Percentiles rank a stretch among this genome's conserved stretches.
These are phyloP conservation scores for Funneliformis mosseae DNA, from an alignment of 192 early-diverging fungal species.

Conservation along the genomic window DNA sequence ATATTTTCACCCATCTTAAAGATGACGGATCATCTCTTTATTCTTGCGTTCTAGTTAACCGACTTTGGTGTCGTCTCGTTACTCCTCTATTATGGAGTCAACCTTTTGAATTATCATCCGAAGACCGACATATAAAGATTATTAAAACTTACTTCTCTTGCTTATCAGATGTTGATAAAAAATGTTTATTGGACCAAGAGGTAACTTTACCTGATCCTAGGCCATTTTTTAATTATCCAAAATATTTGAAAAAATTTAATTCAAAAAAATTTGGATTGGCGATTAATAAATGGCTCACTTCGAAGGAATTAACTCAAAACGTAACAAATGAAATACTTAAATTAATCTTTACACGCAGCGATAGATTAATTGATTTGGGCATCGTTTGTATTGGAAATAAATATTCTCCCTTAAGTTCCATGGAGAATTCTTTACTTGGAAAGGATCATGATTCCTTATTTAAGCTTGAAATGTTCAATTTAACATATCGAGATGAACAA, in stretches of 20 bases:
- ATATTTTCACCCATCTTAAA: not conserved
- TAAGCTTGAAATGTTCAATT: too few species aligned
- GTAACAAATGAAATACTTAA: too few species aligned
- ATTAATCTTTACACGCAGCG: too few species aligned
- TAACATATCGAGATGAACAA: too few species aligned
- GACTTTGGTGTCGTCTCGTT: not conserved
- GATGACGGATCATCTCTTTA: not conserved
- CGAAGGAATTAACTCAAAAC: too few species aligned
- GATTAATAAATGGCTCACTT: too few species aligned
- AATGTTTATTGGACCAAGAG: not conserved
- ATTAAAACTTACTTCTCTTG: not conserved
- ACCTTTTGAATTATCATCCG: not conserved
- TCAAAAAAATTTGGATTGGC: not conserved
- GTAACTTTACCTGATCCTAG: not conserved
- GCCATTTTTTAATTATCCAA: conserved; percentile 21
- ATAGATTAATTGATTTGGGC: too few species aligned
- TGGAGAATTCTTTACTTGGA: not conserved
- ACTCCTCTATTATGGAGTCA: not conserved
- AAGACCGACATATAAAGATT: not conserved
- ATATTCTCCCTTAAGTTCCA: not conserved
- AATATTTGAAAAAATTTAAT: conserved; percentile 9
- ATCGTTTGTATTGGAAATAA: too few species aligned
- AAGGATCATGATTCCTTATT: too few species aligned
- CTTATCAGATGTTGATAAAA: not conserved
- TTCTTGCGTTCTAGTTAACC: conserved; percentile 4